phyloP scores from a whole-genome alignment of 2,329 filamentous ascomycete species.

The Alternaria infectoria region DNA sequence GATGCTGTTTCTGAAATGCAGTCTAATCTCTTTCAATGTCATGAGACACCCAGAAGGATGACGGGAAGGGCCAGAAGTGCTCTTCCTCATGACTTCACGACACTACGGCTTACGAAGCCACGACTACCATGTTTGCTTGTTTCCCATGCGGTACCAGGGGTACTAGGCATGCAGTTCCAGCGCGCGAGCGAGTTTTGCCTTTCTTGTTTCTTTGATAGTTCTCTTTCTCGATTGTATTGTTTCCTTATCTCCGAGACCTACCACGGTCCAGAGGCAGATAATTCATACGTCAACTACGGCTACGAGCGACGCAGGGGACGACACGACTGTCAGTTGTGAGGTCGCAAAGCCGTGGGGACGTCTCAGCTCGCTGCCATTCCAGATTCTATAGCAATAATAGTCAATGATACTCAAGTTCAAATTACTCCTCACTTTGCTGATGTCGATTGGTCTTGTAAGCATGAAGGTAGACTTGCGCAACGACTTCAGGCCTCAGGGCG shows the following conservation, averaged over 20 bases:
- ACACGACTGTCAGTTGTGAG: no score
- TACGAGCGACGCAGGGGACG: not conserved
- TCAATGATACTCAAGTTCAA: no score
- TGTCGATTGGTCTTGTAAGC: no score
- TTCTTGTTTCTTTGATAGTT: not conserved
- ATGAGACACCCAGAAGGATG: not conserved
- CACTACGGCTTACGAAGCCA: not conserved
- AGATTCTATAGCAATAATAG: no score
- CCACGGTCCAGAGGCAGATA: not conserved
- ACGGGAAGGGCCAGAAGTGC: not conserved
- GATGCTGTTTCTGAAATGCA: rapidly evolving
- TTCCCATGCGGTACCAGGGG: not conserved
- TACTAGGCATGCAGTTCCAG: not conserved
- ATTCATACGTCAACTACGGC: not conserved
- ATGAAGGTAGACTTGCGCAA: no score
- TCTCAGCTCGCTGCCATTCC: not conserved
- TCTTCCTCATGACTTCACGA: not conserved
- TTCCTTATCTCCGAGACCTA: not conserved
- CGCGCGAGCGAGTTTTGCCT: not conserved
- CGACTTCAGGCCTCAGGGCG: no score
- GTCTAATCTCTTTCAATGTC: not conserved
- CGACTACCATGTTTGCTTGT: rapidly evolving
- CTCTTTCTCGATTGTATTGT: not conserved
- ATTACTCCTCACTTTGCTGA: no score
- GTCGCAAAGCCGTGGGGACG: no score